A percentile compares a stretch with the other conserved stretches of the same genome.
phyloP scores from a whole-genome alignment of 345 rosid species.

The Lumnitzera racemosa region DNA sequence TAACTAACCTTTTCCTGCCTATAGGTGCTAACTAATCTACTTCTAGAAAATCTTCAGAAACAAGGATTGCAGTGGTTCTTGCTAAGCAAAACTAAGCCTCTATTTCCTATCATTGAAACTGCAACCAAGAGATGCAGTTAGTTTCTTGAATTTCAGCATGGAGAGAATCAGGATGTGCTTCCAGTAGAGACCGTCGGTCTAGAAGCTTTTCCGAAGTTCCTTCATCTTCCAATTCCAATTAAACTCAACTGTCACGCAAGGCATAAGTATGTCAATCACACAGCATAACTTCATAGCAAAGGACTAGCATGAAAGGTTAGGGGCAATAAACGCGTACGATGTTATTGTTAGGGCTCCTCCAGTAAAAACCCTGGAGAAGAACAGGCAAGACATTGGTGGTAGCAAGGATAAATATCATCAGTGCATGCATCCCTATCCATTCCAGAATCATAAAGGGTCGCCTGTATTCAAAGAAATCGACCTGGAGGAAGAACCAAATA shows the following conservation, averaged over 20 bases:
- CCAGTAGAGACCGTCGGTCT: neutral
- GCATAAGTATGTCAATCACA: neutral
- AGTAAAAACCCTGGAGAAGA: conserved; percentile 70
- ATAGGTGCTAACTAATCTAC: too few species aligned
- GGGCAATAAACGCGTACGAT: conserved; percentile 31
- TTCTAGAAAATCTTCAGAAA: too few species aligned
- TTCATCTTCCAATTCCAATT: conserved; percentile 35
- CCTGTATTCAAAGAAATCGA: conserved; percentile 49
- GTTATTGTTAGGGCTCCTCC: conserved; percentile 64
- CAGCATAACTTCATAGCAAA: neutral
- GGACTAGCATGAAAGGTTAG: neutral
- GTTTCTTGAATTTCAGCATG: neutral
- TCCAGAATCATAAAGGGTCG: conserved; percentile 39
- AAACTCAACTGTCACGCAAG: conserved; percentile 30
- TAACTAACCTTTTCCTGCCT: too few species aligned
- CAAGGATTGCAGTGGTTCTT: too few species aligned
- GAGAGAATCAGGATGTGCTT: neutral
- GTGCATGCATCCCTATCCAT: conserved; percentile 85
- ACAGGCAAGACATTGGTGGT: conserved; percentile 66
- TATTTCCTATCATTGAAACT: too few species aligned
- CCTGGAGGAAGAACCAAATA: conserved; percentile 5
- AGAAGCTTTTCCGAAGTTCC: neutral
- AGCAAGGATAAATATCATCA: conserved; percentile 46
- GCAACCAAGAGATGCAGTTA: too few species aligned
- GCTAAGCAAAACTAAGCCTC: too few species aligned